phyloP scores from a whole-genome alignment of 2,329 filamentous ascomycete genomes.

The Coniella lustricola region DNA sequence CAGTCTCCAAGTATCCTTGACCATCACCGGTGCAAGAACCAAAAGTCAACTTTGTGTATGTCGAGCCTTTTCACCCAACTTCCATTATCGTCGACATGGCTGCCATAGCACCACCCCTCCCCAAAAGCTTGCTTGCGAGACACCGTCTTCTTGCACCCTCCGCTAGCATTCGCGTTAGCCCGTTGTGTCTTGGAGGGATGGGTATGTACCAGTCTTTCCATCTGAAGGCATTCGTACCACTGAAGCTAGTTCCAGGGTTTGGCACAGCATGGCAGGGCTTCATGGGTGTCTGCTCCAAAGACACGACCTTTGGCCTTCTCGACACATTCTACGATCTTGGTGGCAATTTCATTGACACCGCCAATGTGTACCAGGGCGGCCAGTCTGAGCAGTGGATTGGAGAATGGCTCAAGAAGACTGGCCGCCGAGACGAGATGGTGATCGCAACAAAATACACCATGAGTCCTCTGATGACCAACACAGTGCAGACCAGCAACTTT shows the following conservation, averaged over 20 bases:
- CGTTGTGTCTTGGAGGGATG: slow-evolving; percentile 56
- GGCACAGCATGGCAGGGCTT: slow-evolving; percentile 42
- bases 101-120: slow-evolving; percentile 36
- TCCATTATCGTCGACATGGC: slow-evolving; percentile 19
- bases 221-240: not conserved
- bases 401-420: slow-evolving; percentile 60
- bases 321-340: slow-evolving; percentile 57
- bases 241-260: slow-evolving; percentile 25
- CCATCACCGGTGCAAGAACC: too few species aligned
- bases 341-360: slow-evolving; percentile 69
- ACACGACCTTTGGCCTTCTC: slow-evolving; percentile 54
- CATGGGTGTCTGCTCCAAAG: slow-evolving; percentile 60
- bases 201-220: slow-evolving; percentile 22
- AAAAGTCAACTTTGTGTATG: too few species aligned
- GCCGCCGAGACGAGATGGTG: slow-evolving; percentile 60
- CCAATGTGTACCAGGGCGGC: slow-evolving; percentile 59
- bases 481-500: slow-evolving; percentile 37
- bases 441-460: slow-evolving; percentile 64
- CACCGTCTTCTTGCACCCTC: slow-evolving; percentile 61
- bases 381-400: slow-evolving; percentile 60
- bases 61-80: not conserved
- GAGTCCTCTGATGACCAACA: slow-evolving; percentile 40
- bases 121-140: slow-evolving; percentile 54
- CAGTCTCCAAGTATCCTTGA: too few species aligned
- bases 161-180: slow-evolving; percentile 60